Conservation (phyloP, 257 asterid genomes). For the Ilex asprella region DNA sequence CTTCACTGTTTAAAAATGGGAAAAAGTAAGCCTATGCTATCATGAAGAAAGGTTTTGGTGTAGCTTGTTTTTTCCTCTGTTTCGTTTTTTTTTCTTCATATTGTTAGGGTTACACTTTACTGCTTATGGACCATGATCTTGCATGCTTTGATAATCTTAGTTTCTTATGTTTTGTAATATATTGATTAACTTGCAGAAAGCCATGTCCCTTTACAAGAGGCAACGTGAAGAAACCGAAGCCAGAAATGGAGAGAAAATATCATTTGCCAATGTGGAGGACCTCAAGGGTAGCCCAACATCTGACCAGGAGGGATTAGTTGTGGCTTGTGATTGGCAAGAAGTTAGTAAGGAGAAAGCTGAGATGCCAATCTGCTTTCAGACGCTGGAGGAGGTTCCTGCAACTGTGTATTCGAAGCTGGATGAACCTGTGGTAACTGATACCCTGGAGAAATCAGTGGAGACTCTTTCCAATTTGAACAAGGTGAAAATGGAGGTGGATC, state of each 20-base stretch:
- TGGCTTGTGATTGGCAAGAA: slow-evolving; percentile 20
- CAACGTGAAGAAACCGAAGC: slow-evolving; percentile 31
- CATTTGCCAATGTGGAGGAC: slow-evolving; percentile 11
- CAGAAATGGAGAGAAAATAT: slow-evolving; percentile 22
- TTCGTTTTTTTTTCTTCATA: background rate
- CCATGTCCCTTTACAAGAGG: slow-evolving; percentile 65
- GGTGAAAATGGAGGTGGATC: slow-evolving; percentile 19
- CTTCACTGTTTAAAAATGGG: too few species aligned
- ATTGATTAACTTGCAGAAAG: slow-evolving; percentile 48
- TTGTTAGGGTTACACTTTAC: background rate
- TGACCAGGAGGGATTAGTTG: slow-evolving; percentile 16
- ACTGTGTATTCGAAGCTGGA: slow-evolving; percentile 16
- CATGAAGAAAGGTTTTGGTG: too few species aligned
- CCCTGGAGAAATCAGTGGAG: slow-evolving; percentile 24
- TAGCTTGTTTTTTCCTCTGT: background rate
- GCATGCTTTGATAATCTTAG: background rate
- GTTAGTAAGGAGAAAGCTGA: slow-evolving; percentile 16
- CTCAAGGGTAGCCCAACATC: background rate
- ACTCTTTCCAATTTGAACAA: slow-evolving; percentile 11
- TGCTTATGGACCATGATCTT: background rate
- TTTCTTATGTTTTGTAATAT: too few species aligned
- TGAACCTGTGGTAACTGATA: slow-evolving; percentile 18
- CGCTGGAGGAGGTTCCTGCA: slow-evolving; percentile 20
- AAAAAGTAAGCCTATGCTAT: too few species aligned
- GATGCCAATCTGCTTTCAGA: slow-evolving; percentile 17